phyloP scores from a whole-genome alignment of 345 rosid species.

The Brassica juncea region DNA sequence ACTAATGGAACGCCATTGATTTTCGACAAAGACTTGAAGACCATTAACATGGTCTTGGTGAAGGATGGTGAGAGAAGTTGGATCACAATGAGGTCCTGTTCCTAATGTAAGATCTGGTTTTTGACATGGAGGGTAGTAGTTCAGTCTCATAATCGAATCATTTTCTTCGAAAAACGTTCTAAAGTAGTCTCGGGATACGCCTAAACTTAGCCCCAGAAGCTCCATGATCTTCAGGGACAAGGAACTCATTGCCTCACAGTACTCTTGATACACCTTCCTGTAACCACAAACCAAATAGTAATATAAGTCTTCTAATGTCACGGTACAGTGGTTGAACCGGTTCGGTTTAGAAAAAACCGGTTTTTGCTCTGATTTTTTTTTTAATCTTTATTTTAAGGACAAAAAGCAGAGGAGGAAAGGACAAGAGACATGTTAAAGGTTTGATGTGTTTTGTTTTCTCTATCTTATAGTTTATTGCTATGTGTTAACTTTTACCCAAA shows the following conservation, averaged over 20 bases:
- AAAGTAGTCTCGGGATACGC: conserved; percentile 54
- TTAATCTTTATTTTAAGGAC: background rate
- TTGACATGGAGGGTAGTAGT: conserved; percentile 94
- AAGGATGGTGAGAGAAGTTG: conserved; percentile 94
- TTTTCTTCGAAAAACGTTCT: conserved; percentile 71
- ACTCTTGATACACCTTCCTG: conserved; percentile 80
- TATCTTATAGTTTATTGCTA: conserved; percentile 12
- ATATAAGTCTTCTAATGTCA: conserved; percentile 13
- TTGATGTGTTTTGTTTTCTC: background rate
- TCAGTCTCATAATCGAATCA: conserved; percentile 95
- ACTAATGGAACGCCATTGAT: conserved; percentile 75
- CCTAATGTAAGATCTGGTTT: conserved; percentile 91
- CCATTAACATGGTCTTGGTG: conserved; percentile 97
- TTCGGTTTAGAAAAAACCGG: conserved; percentile 11
- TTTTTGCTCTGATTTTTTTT: background rate
- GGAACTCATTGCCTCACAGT: conserved; percentile 79
- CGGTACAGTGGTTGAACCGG: background rate
- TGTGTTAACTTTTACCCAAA: conserved; percentile 59
- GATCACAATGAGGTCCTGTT: conserved; percentile 99
- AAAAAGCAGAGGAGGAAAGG: conserved; percentile 20
- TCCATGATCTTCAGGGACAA: conserved; percentile 90
- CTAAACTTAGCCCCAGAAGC: conserved; percentile 79
- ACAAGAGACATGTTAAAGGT: conserved; percentile 33
- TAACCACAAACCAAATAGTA: conserved; percentile 18
- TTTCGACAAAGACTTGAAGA: conserved; percentile 86